A percentile compares a stretch with the other conserved stretches of the same genome.
These are phyloP conservation scores for Circinella umbellata DNA, from an alignment of 371 early-diverging fungal genomes.

Conservation along the genomic window DNA sequence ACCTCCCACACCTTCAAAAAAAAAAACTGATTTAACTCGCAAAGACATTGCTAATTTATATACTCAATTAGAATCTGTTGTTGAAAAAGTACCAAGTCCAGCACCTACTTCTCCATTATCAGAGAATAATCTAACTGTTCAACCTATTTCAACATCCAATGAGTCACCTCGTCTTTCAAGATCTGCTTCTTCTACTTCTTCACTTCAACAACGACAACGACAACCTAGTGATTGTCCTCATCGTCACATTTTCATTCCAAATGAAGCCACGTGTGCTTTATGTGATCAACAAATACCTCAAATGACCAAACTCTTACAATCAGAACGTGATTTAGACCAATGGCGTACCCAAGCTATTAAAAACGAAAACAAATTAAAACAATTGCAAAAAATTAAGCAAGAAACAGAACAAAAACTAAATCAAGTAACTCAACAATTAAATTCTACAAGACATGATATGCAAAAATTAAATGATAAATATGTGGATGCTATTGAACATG, in stretches of 20 bases:
- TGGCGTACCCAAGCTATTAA: constrained; percentile 44
- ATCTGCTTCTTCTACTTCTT: no score
- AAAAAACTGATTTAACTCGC: constrained; percentile 28
- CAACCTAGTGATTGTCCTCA: background rate
- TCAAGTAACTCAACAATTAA: constrained; percentile 48
- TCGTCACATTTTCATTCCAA: constrained; percentile 6
- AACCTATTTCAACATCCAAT: constrained; percentile 1
- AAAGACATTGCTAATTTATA: constrained; percentile 40
- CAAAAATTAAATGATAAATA: constrained; percentile 67
- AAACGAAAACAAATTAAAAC: constrained; percentile 36
- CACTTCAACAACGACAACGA: background rate
- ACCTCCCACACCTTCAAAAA: background rate
- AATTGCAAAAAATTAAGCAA: constrained; percentile 41
- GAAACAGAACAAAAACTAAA: constrained; percentile 48
- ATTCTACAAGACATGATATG: constrained; percentile 57
- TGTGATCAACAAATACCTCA: constrained; percentile 61
- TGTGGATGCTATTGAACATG: constrained; percentile 88
- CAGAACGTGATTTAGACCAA: constrained; percentile 41
- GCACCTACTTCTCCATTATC: background rate
- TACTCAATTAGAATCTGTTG: constrained; percentile 20
- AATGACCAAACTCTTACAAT: constrained; percentile 40
- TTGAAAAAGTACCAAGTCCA: constrained; percentile 16
- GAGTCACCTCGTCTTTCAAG: background rate
- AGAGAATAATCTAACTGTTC: background rate
- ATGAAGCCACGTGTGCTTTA: constrained; percentile 42